Evolutionary conservation across 2,329 filamentous ascomycete genomes (phyloP).

Genomic region (Calonectria pteridis): DNA sequence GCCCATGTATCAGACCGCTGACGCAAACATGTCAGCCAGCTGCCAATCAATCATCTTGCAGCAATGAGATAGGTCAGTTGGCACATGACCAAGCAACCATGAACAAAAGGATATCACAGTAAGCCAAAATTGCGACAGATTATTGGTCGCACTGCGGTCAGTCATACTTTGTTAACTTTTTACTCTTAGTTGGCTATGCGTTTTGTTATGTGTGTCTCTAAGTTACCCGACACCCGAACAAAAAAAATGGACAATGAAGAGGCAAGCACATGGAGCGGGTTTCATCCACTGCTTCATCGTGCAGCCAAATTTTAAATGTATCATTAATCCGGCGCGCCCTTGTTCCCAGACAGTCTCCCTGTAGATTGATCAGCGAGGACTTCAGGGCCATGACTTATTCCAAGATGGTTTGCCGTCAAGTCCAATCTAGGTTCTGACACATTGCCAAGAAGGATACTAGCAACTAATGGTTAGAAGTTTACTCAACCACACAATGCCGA

Average conservation of each 20-base stretch:
- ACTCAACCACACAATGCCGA: not conserved
- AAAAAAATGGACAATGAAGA: not conserved
- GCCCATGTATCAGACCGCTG: slow-evolving; percentile 3
- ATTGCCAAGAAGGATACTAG: not conserved
- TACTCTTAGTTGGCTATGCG: not conserved
- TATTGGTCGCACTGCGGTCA: not conserved
- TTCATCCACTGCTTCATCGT: not conserved
- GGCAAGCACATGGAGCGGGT: not conserved
- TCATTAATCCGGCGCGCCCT: not conserved
- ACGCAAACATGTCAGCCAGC: slow-evolving; percentile 11
- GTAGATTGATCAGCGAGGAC: not conserved
- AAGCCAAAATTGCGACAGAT: not conserved
- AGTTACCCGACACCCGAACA: not conserved
- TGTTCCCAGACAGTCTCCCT: not conserved
- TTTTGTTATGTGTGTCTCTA: not conserved
- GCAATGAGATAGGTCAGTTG: slow-evolving; percentile 1
- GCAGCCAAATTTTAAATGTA: not conserved
- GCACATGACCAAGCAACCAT: slow-evolving; percentile 19
- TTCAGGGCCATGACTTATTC: not conserved
- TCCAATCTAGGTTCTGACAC: not conserved
- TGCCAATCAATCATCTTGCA: slow-evolving; percentile 12
- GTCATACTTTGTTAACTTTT: not conserved
- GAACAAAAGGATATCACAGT: not conserved
- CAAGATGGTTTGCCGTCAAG: not conserved
- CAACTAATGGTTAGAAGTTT: not conserved